Evolutionary conservation across 805 yeast species (phyloP).

Genomic region (Debaryomyces hansenii): DNA sequence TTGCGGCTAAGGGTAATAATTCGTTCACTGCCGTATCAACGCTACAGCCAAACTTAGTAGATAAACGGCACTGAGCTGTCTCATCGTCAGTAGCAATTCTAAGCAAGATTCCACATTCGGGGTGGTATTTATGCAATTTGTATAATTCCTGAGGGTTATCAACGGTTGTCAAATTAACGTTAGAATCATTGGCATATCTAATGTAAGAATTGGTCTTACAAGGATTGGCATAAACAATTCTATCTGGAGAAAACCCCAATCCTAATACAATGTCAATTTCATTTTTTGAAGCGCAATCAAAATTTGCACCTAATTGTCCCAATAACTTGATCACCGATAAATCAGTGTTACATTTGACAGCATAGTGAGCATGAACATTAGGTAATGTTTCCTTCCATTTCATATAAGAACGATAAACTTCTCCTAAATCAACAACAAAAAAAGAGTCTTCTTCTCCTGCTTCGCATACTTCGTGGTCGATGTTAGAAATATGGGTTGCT

Average conservation of each 20-base stretch:
- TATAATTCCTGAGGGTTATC: slow-evolving; percentile 84
- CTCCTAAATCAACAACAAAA: slow-evolving; percentile 82
- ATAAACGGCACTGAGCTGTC: slow-evolving; percentile 78
- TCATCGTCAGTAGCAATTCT: slow-evolving; percentile 90
- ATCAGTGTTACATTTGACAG: slow-evolving; percentile 92
- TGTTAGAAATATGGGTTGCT: slow-evolving; percentile 33
- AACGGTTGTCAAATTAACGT: slow-evolving; percentile 77
- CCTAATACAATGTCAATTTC: slow-evolving; percentile 71
- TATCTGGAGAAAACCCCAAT: slow-evolving; percentile 60
- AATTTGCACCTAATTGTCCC: slow-evolving; percentile 65
- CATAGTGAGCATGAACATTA: slow-evolving; percentile 81
- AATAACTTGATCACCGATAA: slow-evolving; percentile 55
- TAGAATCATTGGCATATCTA: slow-evolving; percentile 59
- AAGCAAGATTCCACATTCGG: slow-evolving; percentile 67
- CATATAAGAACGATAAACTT: slow-evolving; percentile 58
- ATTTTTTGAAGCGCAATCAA: slow-evolving; percentile 90
- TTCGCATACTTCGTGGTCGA: slow-evolving; percentile 59
- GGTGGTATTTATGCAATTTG: slow-evolving; percentile 69
- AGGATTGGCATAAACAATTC: slow-evolving; percentile 90
- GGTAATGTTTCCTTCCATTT: slow-evolving; percentile 71
- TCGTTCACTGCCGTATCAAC: slow-evolving; percentile 48
- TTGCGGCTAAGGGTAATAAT: slow-evolving; percentile 61
- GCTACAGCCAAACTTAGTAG: slow-evolving; percentile 87
- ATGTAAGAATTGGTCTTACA: slow-evolving; percentile 85
- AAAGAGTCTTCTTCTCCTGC: slow-evolving; percentile 86